Conservation (phyloP, 805 yeast genomes). For the baker's yeast (Saccharomyces cerevisiae) region DNA sequence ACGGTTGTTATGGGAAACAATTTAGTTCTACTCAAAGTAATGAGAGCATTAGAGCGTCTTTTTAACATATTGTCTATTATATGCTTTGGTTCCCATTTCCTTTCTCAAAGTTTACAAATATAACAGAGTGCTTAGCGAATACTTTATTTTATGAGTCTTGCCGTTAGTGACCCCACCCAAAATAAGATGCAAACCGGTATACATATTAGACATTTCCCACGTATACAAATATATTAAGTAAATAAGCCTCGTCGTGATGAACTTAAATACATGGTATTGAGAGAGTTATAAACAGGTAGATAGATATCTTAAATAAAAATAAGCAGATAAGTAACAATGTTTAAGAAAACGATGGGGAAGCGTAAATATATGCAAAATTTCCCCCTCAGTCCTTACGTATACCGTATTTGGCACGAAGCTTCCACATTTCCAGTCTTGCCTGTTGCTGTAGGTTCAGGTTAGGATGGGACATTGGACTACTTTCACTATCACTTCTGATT, state of each 20-base stretch:
- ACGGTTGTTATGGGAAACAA: background rate
- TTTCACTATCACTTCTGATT: conserved; percentile 59
- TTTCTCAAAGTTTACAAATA: background rate
- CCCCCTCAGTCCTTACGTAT: conserved; percentile 7
- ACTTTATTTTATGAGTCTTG: background rate
- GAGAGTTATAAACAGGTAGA: background rate
- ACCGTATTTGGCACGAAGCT: conserved; percentile 20
- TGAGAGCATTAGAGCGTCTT: background rate
- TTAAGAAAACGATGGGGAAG: background rate
- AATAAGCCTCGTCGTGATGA: background rate
- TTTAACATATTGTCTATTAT: background rate
- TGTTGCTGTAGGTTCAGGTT: conserved; percentile 21
- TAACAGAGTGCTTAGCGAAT: background rate
- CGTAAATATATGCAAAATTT: background rate
- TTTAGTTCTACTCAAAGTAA: background rate
- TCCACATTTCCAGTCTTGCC: conserved; percentile 29
- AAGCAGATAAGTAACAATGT: background rate
- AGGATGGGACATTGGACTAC: conserved; percentile 7
- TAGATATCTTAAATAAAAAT: background rate
- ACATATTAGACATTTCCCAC: background rate
- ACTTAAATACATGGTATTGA: background rate
- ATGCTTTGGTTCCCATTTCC: background rate
- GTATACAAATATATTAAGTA: background rate
- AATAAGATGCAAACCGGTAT: background rate
- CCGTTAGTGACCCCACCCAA: background rate